Base-by-base conservation (phyloP, 75 land plant genomes). In the Selaginella tamariscina region DNA sequence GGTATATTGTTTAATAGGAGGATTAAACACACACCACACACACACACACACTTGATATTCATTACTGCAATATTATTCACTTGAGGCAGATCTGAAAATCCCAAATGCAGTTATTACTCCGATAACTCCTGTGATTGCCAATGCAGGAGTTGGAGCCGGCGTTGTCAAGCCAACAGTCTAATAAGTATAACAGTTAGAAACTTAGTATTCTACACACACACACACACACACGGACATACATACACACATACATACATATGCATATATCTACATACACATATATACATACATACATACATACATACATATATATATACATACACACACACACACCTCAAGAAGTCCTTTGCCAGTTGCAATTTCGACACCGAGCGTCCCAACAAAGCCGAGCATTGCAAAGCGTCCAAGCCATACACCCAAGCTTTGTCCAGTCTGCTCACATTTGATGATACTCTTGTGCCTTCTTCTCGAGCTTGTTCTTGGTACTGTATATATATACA, bases 321-420 rank as follows among this genome's bases (percentile, higher is more conserved):
- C 15, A 15, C 5, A 5, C 15, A 5, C 49, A 39, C 49, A 15
- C 15, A 88, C 97, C 97, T 86, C 94, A 11, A 92, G 73, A 56
- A 92, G 75, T 32, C 97, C 97, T 75, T 88, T 88, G 54, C 97
- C 97, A 8, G 97, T 92, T 18, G 73, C 71, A 27, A 92, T 72
- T 68, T 88, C 97, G 39, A 88, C 77, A 21, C 76, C 75, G n/a
- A 92, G 67, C 5, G 87, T 89, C 0, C 75, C 70, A 21, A 75
- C 89, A 79, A 92, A 92, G 13, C 90, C 86, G 59, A 92, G 78
- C 97, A 92, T 92, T 55, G 94, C 97, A 54, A 78, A 29, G 0
- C 97, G 82, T 2, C 94, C 89, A 0, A 88, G 70, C 97, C 97
- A 88, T 64, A 89, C 78, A 72, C 80, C 86, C 77, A 88, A 72